A percentile compares a stretch with the other conserved stretches of the same genome.
Evolutionary conservation across 2,329 filamentous ascomycete genomes (phyloP).

Genomic region (Pyricularia sp.): DNA sequence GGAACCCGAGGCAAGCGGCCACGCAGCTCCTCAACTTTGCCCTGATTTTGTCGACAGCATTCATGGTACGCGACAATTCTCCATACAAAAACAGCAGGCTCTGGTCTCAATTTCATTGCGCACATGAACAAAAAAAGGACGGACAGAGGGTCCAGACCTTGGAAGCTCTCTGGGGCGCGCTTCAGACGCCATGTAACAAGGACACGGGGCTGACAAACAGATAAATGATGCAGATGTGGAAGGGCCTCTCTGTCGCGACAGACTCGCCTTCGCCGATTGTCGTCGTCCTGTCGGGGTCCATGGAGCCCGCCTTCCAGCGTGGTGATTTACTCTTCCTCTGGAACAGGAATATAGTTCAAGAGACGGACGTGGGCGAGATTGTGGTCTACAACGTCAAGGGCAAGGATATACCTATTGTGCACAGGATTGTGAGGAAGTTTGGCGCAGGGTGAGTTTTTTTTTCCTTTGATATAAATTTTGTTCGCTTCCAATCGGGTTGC

Average conservation of each 20-base stretch:
- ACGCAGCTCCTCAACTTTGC: slow-evolving; percentile 83
- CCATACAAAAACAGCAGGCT: neutral
- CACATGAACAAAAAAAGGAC: neutral
- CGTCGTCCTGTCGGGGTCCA: slow-evolving; percentile 74
- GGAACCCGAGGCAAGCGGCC: slow-evolving; percentile 71
- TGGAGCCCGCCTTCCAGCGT: slow-evolving; percentile 76
- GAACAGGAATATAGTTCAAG: slow-evolving; percentile 56
- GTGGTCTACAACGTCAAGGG: slow-evolving; percentile 71
- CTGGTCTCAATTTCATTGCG: neutral
- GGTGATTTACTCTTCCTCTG: slow-evolving; percentile 69
- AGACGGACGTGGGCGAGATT: slow-evolving; percentile 41
- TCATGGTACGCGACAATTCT: slow-evolving; percentile 54
- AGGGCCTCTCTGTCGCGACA: slow-evolving; percentile 70
- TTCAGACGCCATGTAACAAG: neutral
- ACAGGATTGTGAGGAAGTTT: slow-evolving; percentile 75
- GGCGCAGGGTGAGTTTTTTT: slow-evolving; percentile 39
- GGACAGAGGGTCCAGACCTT: neutral
- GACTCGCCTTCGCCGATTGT: slow-evolving; percentile 73
- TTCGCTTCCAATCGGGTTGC: neutral
- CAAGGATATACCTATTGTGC: slow-evolving; percentile 97
- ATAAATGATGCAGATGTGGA: slow-evolving; percentile 58
- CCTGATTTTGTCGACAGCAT: slow-evolving; percentile 80
- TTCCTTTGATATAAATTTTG: neutral
- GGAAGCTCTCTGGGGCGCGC: neutral
- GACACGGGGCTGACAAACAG: neutral